Base-by-base conservation (phyloP, 768 basidiomycete genomes). In the Sporobolomyces pararoseus region DNA sequence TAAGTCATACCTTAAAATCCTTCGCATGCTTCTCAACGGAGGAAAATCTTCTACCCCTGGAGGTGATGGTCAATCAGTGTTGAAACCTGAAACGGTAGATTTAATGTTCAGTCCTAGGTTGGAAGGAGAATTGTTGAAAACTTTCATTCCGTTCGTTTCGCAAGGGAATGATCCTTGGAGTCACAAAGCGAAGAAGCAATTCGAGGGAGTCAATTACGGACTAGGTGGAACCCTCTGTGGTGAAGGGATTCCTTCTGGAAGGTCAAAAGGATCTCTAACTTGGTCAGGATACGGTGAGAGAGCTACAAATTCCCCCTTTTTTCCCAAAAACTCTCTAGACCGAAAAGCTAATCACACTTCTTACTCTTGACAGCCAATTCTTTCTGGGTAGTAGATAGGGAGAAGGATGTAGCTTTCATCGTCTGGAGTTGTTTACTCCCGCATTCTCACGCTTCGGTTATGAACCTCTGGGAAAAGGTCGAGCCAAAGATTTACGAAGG, bases 1-100 rank as follows among this genome's bases (percentile, higher is more conserved):
- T 0, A 46, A 54, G 4, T 77, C 77, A 37, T 79, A 76, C 61
- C 71, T 79, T 44, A 63, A 47, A 1, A 60, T 79, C 59, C 51
- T 79, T 2, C 72, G 76, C 19, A 73, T 68, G 39, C 37, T 80
- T n/a, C 70, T 78, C 1, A 66, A 47, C 25, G 62, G 57, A 27
- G 68, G 68, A 1, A 47, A 12, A 13, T n/a, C 35, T 29, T 7
- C 52, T 19, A n/a, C n/a, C n/a, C n/a, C n/a, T n/a, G n/a, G n/a
- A n/a, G n/a, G n/a, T n/a, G 29, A 27, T 7, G 47, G 25, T 1
- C 17, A 16, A n/a, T 59, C 50, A 6, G 63, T 73, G 44, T 63
- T 73, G 21, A n/a, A 42, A 19, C 17, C 0, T 13, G 65, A 42
- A n/a, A 73, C 72, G 46, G 72, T 73, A 32, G 58, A 70, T 21